Conservation (phyloP, 1,284 basidiomycete species). For the Nidula niveotomentosa region DNA sequence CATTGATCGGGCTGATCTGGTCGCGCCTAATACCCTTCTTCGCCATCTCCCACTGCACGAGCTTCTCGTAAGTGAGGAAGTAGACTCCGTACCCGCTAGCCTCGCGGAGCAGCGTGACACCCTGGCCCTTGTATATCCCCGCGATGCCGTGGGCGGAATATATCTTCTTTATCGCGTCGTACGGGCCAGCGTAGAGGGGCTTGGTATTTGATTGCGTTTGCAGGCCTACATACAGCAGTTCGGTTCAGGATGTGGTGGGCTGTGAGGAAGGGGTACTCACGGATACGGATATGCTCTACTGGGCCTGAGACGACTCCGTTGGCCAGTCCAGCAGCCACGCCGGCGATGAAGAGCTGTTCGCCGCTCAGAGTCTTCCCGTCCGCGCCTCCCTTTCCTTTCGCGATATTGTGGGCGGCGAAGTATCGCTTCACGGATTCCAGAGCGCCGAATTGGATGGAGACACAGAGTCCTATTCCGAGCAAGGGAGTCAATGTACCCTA, state of each 20-base stretch:
- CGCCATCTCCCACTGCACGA: slow-evolving; percentile 85
- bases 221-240: slow-evolving; percentile 51
- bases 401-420: slow-evolving; percentile 65
- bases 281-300: slow-evolving; percentile 97
- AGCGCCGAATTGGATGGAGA: slow-evolving; percentile 96
- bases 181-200: slow-evolving; percentile 79
- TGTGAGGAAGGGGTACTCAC: slow-evolving; percentile 44
- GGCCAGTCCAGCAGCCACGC: slow-evolving; percentile 84
- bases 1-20: slow-evolving; percentile 74
- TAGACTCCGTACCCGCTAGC: slow-evolving; percentile 86
- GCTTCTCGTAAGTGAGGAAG: slow-evolving; percentile 92
- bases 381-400: slow-evolving; percentile 54
- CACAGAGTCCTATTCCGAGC: slow-evolving; percentile 92
- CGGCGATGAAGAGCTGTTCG: slow-evolving; percentile 75
- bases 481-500: slow-evolving; percentile 93
- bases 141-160: slow-evolving; percentile 71
- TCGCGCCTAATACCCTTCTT: slow-evolving; percentile 69
- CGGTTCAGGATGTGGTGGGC: slow-evolving; percentile 5
- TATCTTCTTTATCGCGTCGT: slow-evolving; percentile 85
- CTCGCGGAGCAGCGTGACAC: slow-evolving; percentile 88
- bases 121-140: slow-evolving; percentile 92
- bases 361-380: slow-evolving; percentile 57
- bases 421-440: slow-evolving; percentile 89
- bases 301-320: slow-evolving; percentile 95
- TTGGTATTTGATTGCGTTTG: slow-evolving; percentile 84